phyloP scores from a whole-genome alignment of 805 yeast genomes.

The Jamesozyma rosinii region DNA sequence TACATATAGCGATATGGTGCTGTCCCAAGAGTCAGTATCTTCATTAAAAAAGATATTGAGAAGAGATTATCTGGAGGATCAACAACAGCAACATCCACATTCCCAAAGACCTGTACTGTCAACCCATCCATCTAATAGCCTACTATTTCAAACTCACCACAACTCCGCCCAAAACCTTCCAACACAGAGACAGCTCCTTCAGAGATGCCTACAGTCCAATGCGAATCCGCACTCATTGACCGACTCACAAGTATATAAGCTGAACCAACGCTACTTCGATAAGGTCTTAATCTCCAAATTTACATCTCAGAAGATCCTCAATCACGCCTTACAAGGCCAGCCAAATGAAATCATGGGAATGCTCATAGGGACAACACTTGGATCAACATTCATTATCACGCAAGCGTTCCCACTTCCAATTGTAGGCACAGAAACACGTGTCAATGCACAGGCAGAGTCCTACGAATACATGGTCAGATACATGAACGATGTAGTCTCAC shows the following conservation, averaged over 20 bases:
- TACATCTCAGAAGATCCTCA: constrained; percentile 65
- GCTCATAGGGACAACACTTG: constrained; percentile 67
- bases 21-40: constrained; percentile 1
- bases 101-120: not conserved
- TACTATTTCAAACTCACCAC: not conserved
- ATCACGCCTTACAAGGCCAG: constrained; percentile 79
- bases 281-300: constrained; percentile 45
- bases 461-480: constrained; percentile 92
- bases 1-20: too few relatives aligned
- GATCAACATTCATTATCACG: constrained; percentile 51
- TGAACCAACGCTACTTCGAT: constrained; percentile 9
- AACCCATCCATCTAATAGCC: not conserved
- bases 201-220: not conserved
- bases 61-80: not conserved
- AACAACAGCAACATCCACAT: not conserved
- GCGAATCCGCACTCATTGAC: not conserved
- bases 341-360: constrained; percentile 91
- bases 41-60: not conserved
- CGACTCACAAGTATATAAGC: not conserved
- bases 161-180: not conserved
- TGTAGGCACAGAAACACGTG: constrained; percentile 92
- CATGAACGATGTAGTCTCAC: constrained; percentile 41
- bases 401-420: constrained; percentile 87
- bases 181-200: not conserved
- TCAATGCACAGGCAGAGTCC: constrained; percentile 87